These are phyloP conservation scores for Penicillium egyptiacum DNA, from an alignment of 495 filamentous ascomycete species.

Conservation along the genomic window DNA sequence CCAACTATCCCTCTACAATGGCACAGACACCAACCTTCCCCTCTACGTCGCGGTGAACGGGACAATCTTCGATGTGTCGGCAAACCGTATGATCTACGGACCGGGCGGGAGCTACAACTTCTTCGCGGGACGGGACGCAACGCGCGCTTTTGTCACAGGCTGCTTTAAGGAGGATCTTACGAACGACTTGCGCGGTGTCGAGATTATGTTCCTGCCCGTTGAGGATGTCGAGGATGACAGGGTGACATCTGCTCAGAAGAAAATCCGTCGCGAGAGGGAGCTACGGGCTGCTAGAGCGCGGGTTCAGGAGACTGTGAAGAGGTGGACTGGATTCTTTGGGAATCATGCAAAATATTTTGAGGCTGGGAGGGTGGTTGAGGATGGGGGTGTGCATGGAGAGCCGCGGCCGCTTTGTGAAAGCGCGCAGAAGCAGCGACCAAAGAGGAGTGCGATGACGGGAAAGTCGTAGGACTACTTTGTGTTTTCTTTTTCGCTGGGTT, in stretches of 20 bases:
- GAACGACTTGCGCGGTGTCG: slow-evolving; percentile 77
- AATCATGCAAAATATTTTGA: slow-evolving; percentile 71
- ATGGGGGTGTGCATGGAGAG: slow-evolving; percentile 28
- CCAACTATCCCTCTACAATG: slow-evolving; percentile 75
- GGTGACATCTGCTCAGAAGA: slow-evolving; percentile 52
- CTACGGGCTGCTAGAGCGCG: slow-evolving; percentile 42
- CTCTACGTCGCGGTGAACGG: slow-evolving; percentile 94
- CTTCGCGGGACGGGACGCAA: slow-evolving; percentile 85
- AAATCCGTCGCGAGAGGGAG: slow-evolving; percentile 55
- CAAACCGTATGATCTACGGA: slow-evolving; percentile 75
- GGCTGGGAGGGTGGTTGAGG: slow-evolving; percentile 61
- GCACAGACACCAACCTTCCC: slow-evolving; percentile 68
- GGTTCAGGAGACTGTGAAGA: slow-evolving; percentile 43
- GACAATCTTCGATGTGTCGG: slow-evolving; percentile 88
- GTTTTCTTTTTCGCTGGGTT: not conserved
- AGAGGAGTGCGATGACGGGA: slow-evolving; percentile 32
- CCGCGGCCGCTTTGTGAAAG: slow-evolving; percentile 50
- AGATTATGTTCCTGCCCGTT: slow-evolving; percentile 82
- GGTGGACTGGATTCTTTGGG: slow-evolving; percentile 68
- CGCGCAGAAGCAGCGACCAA: slow-evolving; percentile 43
- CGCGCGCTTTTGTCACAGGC: slow-evolving; percentile 91
- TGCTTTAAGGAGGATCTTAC: slow-evolving; percentile 88
- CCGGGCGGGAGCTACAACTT: slow-evolving; percentile 85
- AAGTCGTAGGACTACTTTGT: slow-evolving; percentile 9
- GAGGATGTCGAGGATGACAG: slow-evolving; percentile 59